Evolutionary conservation across 2,329 filamentous ascomycete genomes (phyloP).

Genomic region (Aspergillus puulaauensis): DNA sequence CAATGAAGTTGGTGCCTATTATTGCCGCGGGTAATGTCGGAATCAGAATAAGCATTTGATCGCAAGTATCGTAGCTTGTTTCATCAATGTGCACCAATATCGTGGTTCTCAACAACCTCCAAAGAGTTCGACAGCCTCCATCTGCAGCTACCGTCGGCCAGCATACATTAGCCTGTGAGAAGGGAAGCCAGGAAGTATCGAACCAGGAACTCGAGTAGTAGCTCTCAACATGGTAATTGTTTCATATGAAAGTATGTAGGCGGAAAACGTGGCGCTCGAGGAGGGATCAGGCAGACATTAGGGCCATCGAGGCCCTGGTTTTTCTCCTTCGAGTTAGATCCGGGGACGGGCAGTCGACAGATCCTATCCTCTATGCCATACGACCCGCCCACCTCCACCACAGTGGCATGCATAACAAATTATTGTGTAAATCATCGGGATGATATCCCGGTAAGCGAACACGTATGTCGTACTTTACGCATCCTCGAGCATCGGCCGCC

Average conservation of each 20-base stretch:
- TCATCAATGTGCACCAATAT: slow-evolving; percentile 4
- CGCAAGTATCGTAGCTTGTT: slow-evolving; percentile 10
- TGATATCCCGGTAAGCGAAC: neutral
- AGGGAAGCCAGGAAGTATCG: neutral
- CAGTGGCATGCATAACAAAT: slow-evolving; percentile 3
- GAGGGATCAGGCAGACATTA: slow-evolving; percentile 1
- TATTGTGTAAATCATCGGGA: slow-evolving; percentile 1
- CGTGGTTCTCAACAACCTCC: neutral
- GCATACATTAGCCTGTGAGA: slow-evolving; percentile 1
- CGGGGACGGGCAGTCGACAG: slow-evolving; percentile 29
- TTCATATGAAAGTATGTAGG: neutral
- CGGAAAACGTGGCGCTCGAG: slow-evolving; percentile 19
- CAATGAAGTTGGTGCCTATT: slow-evolving; percentile 18
- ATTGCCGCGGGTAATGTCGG: slow-evolving; percentile 12
- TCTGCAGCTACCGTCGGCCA: slow-evolving; percentile 2
- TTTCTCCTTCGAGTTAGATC: slow-evolving; percentile 11
- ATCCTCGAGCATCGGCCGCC: neutral
- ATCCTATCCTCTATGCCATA: slow-evolving; percentile 23
- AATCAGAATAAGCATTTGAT: slow-evolving; percentile 10
- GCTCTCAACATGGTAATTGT: neutral
- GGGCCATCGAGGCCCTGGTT: slow-evolving; percentile 10
- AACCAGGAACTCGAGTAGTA: neutral
- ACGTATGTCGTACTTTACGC: slow-evolving; percentile 4
- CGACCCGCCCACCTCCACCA: slow-evolving; percentile 9
- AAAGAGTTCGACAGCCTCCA: slow-evolving; percentile 8